phyloP scores from a whole-genome alignment of 2,329 filamentous ascomycete genomes.

The Lasiodiplodia hormozganensis region DNA sequence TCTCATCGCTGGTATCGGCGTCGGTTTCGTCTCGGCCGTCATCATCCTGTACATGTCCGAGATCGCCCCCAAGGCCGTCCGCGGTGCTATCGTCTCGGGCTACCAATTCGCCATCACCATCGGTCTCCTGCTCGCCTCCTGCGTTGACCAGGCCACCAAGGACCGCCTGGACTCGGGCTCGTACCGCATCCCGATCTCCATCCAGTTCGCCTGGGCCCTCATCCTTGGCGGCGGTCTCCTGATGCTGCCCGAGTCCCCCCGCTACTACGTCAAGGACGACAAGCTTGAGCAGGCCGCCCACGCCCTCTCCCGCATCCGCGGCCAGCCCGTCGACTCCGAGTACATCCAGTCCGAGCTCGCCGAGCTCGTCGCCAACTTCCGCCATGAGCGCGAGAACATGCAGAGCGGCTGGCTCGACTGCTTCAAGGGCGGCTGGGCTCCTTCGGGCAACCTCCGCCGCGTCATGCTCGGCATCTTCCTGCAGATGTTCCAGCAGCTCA shows the following conservation, averaged over 20 bases:
- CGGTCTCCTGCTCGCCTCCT: constrained; percentile 76
- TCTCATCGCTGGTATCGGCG: constrained; percentile 76
- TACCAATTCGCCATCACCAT: constrained; percentile 87
- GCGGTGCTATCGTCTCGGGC: constrained; percentile 66
- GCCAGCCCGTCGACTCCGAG: constrained; percentile 73
- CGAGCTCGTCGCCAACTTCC: constrained; percentile 85
- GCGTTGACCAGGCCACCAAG: constrained; percentile 76
- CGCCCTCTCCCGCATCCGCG: constrained; percentile 72
- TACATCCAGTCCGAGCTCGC: constrained; percentile 80
- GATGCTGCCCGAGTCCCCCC: constrained; percentile 82
- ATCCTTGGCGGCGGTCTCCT: constrained; percentile 76
- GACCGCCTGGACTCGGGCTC: constrained; percentile 63
- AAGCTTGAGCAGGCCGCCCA: constrained; percentile 68
- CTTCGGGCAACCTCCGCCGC: constrained; percentile 59
- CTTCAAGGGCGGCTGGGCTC: constrained; percentile 63
- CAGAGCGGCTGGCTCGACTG: constrained; percentile 72
- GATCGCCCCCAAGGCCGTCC: constrained; percentile 70
- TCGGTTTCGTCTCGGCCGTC: constrained; percentile 73
- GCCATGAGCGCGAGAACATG: constrained; percentile 44
- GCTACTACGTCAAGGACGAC: constrained; percentile 83
- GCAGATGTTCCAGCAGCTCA: constrained; percentile 66
- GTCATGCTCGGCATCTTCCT: constrained; percentile 56
- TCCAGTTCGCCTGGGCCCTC: constrained; percentile 82
- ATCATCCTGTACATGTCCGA: constrained; percentile 80
- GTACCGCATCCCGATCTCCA: constrained; percentile 77